phyloP scores from a whole-genome alignment of 1,284 basidiomycete species.

The Stygiomarasmius scandens region DNA sequence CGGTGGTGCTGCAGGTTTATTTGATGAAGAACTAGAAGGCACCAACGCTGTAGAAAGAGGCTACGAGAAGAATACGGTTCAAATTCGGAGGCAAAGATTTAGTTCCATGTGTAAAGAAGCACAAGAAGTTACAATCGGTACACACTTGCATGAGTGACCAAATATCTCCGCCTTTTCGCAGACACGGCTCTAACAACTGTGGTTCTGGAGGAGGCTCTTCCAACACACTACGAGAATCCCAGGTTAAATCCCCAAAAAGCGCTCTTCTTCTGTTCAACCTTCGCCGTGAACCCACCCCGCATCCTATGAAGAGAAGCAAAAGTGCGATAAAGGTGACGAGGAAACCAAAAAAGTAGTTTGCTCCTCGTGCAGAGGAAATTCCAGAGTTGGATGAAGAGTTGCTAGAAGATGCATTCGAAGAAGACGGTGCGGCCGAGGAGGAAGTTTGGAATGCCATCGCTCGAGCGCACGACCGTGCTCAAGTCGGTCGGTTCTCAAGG shows the following conservation, averaged over 20 bases:
- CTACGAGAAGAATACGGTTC: not conserved
- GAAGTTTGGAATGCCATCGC: not conserved
- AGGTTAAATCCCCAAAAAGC: conserved; percentile 6
- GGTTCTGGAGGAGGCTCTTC: conserved; percentile 15
- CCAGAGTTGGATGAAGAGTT: not conserved
- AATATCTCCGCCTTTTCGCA: conserved; percentile 5
- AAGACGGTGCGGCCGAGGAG: not conserved
- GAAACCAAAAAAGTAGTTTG: conserved; percentile 65
- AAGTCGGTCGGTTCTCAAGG: no score
- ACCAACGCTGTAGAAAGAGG: conserved; percentile 3
- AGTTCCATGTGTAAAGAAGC: not conserved
- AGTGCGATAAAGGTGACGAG: conserved; percentile 63
- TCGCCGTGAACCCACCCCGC: conserved; percentile 55
- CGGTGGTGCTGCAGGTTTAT: not conserved
- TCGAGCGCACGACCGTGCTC: not conserved
- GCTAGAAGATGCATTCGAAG: not conserved
- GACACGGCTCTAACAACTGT: conserved; percentile 17
- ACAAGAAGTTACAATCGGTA: not conserved
- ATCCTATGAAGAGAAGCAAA: conserved; percentile 58
- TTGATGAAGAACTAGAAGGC: not conserved
- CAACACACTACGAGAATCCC: conserved; percentile 4
- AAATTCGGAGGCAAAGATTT: not conserved
- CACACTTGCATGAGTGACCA: conserved; percentile 16
- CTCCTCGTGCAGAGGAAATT: conserved; percentile 29
- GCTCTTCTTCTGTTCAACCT: conserved; percentile 29